Evolutionary conservation across 257 asterid species (phyloP), one percentile per base, ranked within the genome.

Genomic region (Handroanthus guayacan): DNA sequence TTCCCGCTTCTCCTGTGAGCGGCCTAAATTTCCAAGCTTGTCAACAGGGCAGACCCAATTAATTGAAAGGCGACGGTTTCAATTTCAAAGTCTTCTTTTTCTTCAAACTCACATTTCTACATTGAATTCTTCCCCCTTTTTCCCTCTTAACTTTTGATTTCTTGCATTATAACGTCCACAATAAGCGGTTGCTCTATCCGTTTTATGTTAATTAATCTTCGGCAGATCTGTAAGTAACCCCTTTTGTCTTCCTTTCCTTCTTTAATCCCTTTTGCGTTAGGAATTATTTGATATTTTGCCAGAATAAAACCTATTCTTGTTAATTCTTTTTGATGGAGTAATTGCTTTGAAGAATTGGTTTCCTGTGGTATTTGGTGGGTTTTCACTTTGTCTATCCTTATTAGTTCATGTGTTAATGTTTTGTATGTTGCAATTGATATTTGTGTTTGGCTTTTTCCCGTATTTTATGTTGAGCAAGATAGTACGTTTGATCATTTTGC

Each of bases 1-100:
- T 41, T 41, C 57, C 57, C 88, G 90, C 92, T 82, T 76, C 86
- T 75, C 72, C 57, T 83, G 85, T 76, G 38, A 55, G 78, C 20
- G 68, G 79, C 54, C 75, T 55, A 55, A 62, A 39, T 68, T 75
- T 58, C 48, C 64, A 14, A 3, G 11, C 34, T 4, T 17, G 62
- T 67, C 77, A 55, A 62, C 36, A 9, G 6, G 37, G 74, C 43
- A 48, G 70, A 63, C 72, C 62, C 70, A 71, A 76, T 54, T 36
- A 37, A 38, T 18, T 62, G 31, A 14, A 36, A 58, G 31, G 62
- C 16, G 78, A 74, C 85, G 80, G 92, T 82, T 85, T 84, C 86
- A n/a, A 69, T 0, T 78, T 78, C 76, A 72, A 74, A 73, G 73
- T 80, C 79, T 38, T 72, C 34, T 1, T 4, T 56, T 16, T 7